phyloP scores from a whole-genome alignment of 2,329 filamentous ascomycete genomes.

The Cordyceps javanica region DNA sequence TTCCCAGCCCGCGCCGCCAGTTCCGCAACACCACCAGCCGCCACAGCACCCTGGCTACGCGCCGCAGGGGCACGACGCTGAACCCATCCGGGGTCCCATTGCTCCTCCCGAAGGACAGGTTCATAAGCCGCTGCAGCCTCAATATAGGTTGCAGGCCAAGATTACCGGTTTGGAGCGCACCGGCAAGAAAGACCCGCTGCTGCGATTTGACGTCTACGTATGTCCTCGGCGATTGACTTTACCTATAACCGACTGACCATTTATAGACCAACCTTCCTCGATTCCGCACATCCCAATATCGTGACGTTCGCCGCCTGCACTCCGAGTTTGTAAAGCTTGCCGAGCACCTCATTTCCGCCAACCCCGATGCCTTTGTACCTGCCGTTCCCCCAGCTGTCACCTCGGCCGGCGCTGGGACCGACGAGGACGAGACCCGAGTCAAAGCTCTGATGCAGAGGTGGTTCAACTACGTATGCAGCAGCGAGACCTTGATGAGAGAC shows the following conservation, averaged over 20 bases:
- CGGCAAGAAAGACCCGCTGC: slow-evolving; percentile 89
- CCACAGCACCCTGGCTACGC: slow-evolving; percentile 17
- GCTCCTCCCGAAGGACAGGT: slow-evolving; percentile 30
- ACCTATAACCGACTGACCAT: slow-evolving; percentile 18
- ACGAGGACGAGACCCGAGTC: slow-evolving; percentile 86
- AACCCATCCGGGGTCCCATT: background rate
- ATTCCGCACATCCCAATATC: slow-evolving; percentile 96
- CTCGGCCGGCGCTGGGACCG: slow-evolving; percentile 88
- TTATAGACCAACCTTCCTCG: slow-evolving; percentile 92
- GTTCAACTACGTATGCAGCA: slow-evolving; percentile 89
- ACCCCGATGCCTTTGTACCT: slow-evolving; percentile 89
- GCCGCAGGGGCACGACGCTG: slow-evolving; percentile 28
- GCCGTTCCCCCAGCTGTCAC: slow-evolving; percentile 93
- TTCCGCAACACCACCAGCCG: slow-evolving; percentile 17
- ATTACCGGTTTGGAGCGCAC: slow-evolving; percentile 89
- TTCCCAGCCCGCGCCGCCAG: slow-evolving; percentile 24
- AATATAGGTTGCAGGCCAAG: slow-evolving; percentile 87
- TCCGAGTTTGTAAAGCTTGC: slow-evolving; percentile 96
- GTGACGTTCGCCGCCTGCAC: slow-evolving; percentile 91
- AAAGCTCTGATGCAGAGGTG: slow-evolving; percentile 89
- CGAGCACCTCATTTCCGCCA: slow-evolving; percentile 93
- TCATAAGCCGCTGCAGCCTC: slow-evolving; percentile 55
- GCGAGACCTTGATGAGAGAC: slow-evolving; percentile 87
- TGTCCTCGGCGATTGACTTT: slow-evolving; percentile 8
- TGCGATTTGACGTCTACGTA: slow-evolving; percentile 96